Percentiles rank a stretch among this genome's conserved stretches.
phyloP scores from a whole-genome alignment of 495 filamentous ascomycete species.

The Neurospora sp. region DNA sequence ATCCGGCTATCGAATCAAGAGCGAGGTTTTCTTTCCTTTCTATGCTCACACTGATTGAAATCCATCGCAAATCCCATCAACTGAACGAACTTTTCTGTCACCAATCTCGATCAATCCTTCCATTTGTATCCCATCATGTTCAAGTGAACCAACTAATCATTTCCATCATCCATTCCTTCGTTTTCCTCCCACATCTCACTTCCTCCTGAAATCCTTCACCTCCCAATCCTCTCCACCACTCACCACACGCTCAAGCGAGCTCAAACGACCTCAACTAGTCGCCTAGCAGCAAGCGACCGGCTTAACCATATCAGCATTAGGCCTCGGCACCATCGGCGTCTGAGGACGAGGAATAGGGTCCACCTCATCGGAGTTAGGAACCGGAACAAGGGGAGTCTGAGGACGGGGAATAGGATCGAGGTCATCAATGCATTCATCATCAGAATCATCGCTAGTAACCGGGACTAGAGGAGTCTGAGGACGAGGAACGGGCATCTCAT shows the following conservation, averaged over 20 bases:
- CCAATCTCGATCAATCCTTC: background rate
- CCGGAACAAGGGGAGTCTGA: background rate
- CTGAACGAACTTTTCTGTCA: background rate
- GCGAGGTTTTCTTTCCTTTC: background rate
- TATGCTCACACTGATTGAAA: background rate
- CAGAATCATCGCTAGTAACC: background rate
- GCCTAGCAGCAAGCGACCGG: background rate
- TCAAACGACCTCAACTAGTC: too few relatives aligned
- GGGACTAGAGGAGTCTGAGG: background rate
- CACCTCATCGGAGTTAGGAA: too few relatives aligned
- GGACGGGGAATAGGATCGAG: background rate
- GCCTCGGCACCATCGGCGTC: background rate
- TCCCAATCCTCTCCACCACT: too few relatives aligned
- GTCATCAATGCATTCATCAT: background rate
- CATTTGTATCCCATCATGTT: background rate
- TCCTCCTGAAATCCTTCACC: too few relatives aligned
- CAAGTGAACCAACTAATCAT: background rate
- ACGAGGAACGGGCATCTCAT: background rate
- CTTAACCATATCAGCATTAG: background rate
- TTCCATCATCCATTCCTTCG: background rate
- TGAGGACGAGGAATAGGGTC: background rate
- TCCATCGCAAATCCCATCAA: background rate
- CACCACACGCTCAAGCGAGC: too few relatives aligned
- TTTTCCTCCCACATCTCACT: too few relatives aligned
- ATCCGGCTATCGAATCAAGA: background rate